These are phyloP conservation scores for Colletotrichum sp. DNA, from an alignment of 2,329 filamentous ascomycete genomes.

Conservation along the genomic window DNA sequence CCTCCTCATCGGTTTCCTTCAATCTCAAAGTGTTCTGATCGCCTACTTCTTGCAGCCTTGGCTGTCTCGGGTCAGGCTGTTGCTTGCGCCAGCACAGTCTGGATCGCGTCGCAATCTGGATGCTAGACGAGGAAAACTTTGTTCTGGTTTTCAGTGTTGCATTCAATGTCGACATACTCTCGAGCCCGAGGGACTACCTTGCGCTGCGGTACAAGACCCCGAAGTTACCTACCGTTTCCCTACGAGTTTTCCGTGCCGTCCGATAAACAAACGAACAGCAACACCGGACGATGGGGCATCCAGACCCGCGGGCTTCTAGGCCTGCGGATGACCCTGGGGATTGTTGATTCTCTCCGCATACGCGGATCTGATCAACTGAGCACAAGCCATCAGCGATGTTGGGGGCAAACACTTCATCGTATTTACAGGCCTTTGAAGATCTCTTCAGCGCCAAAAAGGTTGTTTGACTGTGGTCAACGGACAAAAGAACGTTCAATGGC, in stretches of 20 bases:
- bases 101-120: not conserved
- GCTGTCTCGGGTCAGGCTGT: conserved; percentile 9
- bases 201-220: not conserved
- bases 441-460: too few relatives aligned
- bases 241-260: not conserved
- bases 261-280: not conserved
- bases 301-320: not conserved
- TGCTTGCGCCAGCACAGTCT: not conserved
- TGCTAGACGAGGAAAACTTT: not conserved
- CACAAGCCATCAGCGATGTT: not conserved
- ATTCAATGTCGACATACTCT: not conserved
- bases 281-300: not conserved
- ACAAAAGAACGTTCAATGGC: not conserved
- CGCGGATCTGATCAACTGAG: not conserved
- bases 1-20: not conserved
- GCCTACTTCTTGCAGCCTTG: conserved; percentile 10
- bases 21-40: conserved; percentile 5
- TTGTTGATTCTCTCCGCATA: not conserved
- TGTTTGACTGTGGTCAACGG: not conserved
- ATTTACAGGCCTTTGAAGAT: not conserved
- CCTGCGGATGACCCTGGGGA: not conserved
- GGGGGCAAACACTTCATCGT: not conserved
- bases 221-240: not conserved
- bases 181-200: not conserved
- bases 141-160: not conserved